A percentile compares a stretch with the other conserved stretches of the same genome.
phyloP scores from a whole-genome alignment of 177 flowering plant genomes.

The Telopea speciosissima region DNA sequence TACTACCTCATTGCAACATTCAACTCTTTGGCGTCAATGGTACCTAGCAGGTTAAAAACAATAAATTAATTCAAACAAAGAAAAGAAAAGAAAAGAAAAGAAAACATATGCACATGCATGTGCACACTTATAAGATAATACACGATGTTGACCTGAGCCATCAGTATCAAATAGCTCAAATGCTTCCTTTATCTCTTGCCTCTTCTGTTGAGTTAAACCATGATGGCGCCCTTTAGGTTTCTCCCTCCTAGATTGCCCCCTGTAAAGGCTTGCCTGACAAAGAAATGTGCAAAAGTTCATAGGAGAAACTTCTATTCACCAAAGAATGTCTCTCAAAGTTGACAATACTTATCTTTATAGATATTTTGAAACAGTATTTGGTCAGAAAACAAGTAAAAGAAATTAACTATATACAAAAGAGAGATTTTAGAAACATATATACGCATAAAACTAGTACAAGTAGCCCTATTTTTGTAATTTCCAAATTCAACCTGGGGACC shows the following conservation, averaged over 20 bases:
- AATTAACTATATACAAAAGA: not conserved
- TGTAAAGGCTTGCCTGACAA: conserved; percentile 38
- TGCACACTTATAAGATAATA: not conserved
- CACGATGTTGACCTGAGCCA: conserved; percentile 59
- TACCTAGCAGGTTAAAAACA: conserved; percentile 39
- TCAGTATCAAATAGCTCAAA: conserved; percentile 95
- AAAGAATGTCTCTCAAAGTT: not conserved
- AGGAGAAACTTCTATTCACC: not conserved
- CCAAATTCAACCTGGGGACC: not conserved
- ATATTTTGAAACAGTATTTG: too few species aligned
- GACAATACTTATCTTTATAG: not conserved
- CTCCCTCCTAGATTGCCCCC: conserved; percentile 47
- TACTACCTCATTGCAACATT: conserved; percentile 97
- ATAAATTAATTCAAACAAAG: not conserved
- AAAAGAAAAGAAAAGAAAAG: too few species aligned
- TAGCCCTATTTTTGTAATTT: too few species aligned
- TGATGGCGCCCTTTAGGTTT: conserved; percentile 73
- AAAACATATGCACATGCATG: not conserved
- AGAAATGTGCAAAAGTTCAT: not conserved
- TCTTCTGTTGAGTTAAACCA: conserved; percentile 73
- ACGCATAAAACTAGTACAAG: not conserved
- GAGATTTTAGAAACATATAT: too few species aligned
- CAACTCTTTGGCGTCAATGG: conserved; percentile 95
- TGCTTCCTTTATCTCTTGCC: conserved; percentile 92
- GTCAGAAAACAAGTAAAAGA: not conserved